A percentile compares a stretch with the other conserved stretches of the same genome.
Conservation (phyloP, 768 basidiomycete genomes). For the Pleurotus eryngii region DNA sequence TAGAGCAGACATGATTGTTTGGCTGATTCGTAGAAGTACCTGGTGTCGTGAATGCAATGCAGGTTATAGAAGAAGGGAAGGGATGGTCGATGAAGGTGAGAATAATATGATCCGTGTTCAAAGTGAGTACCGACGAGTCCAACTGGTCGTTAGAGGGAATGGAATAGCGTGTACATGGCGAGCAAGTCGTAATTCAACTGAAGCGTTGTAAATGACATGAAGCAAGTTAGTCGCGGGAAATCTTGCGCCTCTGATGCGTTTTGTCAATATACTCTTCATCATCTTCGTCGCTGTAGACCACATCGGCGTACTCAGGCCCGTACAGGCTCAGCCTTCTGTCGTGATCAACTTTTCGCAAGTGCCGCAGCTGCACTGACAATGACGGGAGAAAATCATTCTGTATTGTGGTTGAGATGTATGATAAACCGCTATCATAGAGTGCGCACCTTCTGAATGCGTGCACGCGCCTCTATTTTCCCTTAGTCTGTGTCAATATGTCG, state of each 20-base stretch:
- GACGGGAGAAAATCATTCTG: slow-evolving; percentile 73
- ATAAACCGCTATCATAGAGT: not conserved
- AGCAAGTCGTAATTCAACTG: no score
- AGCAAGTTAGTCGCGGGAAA: slow-evolving; percentile 9
- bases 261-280: slow-evolving; percentile 46
- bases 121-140: not conserved
- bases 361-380: slow-evolving; percentile 52
- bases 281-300: slow-evolving; percentile 47
- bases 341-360: slow-evolving; percentile 57
- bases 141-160: slow-evolving; percentile 5
- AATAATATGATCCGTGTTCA: not conserved
- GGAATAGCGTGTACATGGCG: not conserved
- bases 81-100: not conserved
- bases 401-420: not conserved
- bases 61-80: not conserved
- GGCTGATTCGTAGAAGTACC: not conserved
- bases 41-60: not conserved
- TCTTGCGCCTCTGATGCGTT: slow-evolving; percentile 24
- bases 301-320: slow-evolving; percentile 26
- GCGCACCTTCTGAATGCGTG: slow-evolving; percentile 58
- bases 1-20: not conserved
- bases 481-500: no score
- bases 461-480: slow-evolving; percentile 41
- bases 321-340: slow-evolving; percentile 38
- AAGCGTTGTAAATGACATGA: slow-evolving; percentile 4